Evolutionary conservation across 2,329 filamentous ascomycete species (phyloP).

Genomic region (Hirsutella minnesotensis): DNA sequence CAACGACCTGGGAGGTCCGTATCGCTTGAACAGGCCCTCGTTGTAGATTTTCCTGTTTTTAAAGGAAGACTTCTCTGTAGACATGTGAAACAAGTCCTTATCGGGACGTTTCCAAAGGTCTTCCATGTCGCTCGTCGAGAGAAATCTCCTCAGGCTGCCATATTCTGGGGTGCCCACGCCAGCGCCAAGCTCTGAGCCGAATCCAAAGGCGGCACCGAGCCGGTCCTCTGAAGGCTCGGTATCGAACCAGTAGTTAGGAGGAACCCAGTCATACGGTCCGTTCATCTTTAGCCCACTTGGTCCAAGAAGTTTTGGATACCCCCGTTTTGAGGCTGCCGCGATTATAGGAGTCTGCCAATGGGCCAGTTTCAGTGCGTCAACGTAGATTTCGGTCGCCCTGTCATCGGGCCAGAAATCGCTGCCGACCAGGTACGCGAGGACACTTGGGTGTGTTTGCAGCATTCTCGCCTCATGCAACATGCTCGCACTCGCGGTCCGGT

Average conservation of each 20-base stretch:
- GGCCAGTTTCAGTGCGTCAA: slow-evolving; percentile 33
- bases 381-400: slow-evolving; percentile 39
- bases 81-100: slow-evolving; percentile 48
- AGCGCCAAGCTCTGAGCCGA: slow-evolving; percentile 49
- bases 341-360: slow-evolving; percentile 48
- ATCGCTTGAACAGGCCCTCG: slow-evolving; percentile 34
- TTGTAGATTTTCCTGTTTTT: slow-evolving; percentile 47
- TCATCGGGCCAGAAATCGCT: slow-evolving; percentile 54
- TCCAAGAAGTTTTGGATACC: slow-evolving; percentile 37
- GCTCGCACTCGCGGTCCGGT: slow-evolving; percentile 37
- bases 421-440: slow-evolving; percentile 46
- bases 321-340: slow-evolving; percentile 42
- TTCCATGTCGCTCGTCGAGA: slow-evolving; percentile 35
- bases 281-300: slow-evolving; percentile 54
- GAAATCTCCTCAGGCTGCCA: slow-evolving; percentile 39
- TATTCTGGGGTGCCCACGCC: slow-evolving; percentile 52
- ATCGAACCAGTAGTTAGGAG: slow-evolving; percentile 53
- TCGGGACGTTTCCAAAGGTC: slow-evolving; percentile 44
- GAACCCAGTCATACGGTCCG: slow-evolving; percentile 55
- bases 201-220: slow-evolving; percentile 47
- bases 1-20: slow-evolving; percentile 37
- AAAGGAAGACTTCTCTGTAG: slow-evolving; percentile 40
- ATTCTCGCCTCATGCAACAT: slow-evolving; percentile 49
- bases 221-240: slow-evolving; percentile 22
- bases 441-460: slow-evolving; percentile 47